These are phyloP conservation scores for Tremella fuciformis DNA, from an alignment of 768 basidiomycete genomes.

Conservation along the genomic window DNA sequence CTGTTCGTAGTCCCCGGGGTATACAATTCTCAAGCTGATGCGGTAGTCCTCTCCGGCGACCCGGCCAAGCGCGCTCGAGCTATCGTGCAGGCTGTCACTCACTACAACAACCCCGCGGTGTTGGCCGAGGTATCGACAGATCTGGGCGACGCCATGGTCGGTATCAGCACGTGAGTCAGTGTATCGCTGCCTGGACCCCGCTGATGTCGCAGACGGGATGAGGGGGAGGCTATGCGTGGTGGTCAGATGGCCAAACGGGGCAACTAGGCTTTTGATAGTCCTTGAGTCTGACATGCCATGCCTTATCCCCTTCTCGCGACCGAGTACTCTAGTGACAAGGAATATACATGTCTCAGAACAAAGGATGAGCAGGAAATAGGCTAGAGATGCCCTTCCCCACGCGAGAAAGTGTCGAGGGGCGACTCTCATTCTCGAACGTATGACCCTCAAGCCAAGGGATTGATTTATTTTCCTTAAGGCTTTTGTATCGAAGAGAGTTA, in stretches of 20 bases:
- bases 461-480: too few relatives aligned
- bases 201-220: background rate
- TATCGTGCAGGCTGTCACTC: conserved; percentile 95
- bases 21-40: background rate
- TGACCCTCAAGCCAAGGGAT: too few relatives aligned
- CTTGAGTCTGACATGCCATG: too few relatives aligned
- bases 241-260: background rate
- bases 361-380: too few relatives aligned
- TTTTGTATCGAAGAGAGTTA: too few relatives aligned
- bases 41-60: conserved; percentile 68
- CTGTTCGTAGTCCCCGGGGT: conserved; percentile 68
- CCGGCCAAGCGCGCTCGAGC: conserved; percentile 91
- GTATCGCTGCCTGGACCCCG: background rate
- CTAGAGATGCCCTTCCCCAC: too few relatives aligned
- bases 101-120: conserved; percentile 89
- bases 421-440: too few relatives aligned
- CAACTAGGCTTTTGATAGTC: background rate
- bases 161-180: conserved; percentile 56
- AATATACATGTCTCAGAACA: too few relatives aligned
- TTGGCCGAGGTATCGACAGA: conserved; percentile 76
- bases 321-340: too few relatives aligned
- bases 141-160: conserved; percentile 89
- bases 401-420: too few relatives aligned
- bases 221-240: conserved; percentile 1
- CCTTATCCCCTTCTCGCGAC: too few relatives aligned